Evolutionary conservation across 176 grass and related monocot genomes (phyloP).

Genomic region (Panicum miliaceum): DNA sequence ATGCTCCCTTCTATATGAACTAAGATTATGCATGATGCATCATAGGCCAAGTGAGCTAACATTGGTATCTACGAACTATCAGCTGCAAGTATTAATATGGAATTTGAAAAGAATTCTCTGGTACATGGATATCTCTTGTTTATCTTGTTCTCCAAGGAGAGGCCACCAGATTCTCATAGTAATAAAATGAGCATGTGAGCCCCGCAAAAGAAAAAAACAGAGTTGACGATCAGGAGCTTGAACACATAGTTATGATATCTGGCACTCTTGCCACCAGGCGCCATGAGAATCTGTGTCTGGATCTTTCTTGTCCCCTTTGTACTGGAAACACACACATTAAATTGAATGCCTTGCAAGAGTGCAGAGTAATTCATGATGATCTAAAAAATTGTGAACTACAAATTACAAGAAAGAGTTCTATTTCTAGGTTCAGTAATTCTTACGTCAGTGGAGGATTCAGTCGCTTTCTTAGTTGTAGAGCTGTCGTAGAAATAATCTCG

Average conservation of each 20-base stretch:
- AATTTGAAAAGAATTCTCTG: constrained; percentile 18
- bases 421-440: constrained; percentile 8
- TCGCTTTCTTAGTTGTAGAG: constrained; percentile 50
- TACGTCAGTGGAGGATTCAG: constrained; percentile 50
- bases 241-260: constrained; percentile 13
- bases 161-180: constrained; percentile 54
- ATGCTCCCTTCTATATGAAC: constrained; percentile 12
- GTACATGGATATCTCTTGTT: background rate
- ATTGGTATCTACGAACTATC: constrained; percentile 9
- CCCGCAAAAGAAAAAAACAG: background rate
- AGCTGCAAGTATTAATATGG: background rate
- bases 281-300: constrained; percentile 73
- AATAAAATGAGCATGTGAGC: constrained; percentile 85
- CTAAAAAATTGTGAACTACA: background rate
- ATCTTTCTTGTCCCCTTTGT: constrained; percentile 66
- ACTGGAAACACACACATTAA: constrained; percentile 37
- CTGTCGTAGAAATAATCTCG: constrained; percentile 80
- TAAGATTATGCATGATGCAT: background rate
- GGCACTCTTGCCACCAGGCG: constrained; percentile 97
- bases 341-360: background rate
- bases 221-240: constrained; percentile 23
- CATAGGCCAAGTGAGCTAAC: too few species aligned
- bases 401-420: background rate
- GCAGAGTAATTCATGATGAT: constrained; percentile 12
- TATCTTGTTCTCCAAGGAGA: constrained; percentile 52